A percentile compares a stretch with the other conserved stretches of the same genome.
phyloP scores from a whole-genome alignment of 768 basidiomycete species.

The Trichaptum fuscoviolaceum region DNA sequence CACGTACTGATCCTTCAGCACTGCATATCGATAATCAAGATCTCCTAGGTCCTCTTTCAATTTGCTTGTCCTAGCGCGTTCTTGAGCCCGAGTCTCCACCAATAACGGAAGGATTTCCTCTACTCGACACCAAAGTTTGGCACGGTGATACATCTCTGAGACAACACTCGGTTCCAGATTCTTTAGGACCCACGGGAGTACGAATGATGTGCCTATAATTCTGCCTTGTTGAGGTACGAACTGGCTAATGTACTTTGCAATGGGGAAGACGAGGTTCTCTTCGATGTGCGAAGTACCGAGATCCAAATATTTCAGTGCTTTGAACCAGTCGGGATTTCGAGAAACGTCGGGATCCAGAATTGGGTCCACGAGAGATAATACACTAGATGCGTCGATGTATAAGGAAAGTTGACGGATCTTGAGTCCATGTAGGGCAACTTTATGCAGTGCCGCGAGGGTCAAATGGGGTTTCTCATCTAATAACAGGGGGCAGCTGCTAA shows the following conservation, averaged over 20 bases:
- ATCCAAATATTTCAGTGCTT: neutral
- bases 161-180: neutral
- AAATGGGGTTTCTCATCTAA: neutral
- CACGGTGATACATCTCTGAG: neutral
- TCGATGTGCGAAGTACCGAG: neutral
- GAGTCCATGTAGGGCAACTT: neutral
- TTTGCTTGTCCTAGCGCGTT: neutral
- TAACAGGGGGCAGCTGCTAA: neutral
- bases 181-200: neutral
- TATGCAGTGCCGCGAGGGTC: neutral
- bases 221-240: neutral
- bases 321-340: neutral
- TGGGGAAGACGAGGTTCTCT: neutral
- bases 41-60: neutral
- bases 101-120: neutral
- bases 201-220: neutral
- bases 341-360: neutral
- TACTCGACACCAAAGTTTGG: neutral
- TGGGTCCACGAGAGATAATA: neutral
- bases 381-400: neutral
- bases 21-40: neutral
- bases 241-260: neutral
- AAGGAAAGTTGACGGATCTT: neutral
- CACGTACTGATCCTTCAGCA: neutral
- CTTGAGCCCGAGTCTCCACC: neutral